Evolutionary conservation across 73 alveolate genomes (phyloP).

Genomic region (Tetrahymena elliotti): DNA sequence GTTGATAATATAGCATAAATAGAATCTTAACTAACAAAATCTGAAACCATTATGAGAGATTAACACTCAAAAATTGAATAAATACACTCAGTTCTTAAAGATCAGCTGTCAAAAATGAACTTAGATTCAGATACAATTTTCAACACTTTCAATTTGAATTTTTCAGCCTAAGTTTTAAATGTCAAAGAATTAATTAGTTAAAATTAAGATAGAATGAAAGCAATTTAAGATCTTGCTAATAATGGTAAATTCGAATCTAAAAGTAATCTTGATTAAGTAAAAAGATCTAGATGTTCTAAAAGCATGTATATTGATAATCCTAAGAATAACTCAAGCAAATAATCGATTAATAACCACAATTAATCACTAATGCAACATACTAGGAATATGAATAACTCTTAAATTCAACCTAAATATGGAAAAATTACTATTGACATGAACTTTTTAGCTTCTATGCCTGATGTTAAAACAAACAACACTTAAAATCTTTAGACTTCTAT

Average conservation of each 20-base stretch:
- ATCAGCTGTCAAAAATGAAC: neutral
- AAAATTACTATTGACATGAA: neutral
- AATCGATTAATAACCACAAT: neutral
- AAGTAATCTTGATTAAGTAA: neutral
- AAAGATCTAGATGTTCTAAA: neutral
- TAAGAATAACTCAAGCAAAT: neutral
- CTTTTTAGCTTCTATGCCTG: neutral
- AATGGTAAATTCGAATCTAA: neutral
- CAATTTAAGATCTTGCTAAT: neutral
- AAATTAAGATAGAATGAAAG: neutral
- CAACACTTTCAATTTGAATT: neutral
- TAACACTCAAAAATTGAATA: neutral
- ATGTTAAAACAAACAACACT: neutral
- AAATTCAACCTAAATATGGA: neutral
- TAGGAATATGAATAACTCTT: neutral
- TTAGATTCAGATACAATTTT: neutral
- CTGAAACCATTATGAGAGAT: neutral
- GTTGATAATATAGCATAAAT: neutral
- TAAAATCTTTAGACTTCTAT: neutral
- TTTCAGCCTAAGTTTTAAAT: neutral
- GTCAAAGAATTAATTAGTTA: neutral
- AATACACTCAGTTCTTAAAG: neutral
- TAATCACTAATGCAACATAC: neutral
- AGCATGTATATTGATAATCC: neutral
- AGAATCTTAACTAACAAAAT: neutral